Conservation (phyloP, 495 filamentous ascomycete genomes). For the Neurospora sp. region DNA sequence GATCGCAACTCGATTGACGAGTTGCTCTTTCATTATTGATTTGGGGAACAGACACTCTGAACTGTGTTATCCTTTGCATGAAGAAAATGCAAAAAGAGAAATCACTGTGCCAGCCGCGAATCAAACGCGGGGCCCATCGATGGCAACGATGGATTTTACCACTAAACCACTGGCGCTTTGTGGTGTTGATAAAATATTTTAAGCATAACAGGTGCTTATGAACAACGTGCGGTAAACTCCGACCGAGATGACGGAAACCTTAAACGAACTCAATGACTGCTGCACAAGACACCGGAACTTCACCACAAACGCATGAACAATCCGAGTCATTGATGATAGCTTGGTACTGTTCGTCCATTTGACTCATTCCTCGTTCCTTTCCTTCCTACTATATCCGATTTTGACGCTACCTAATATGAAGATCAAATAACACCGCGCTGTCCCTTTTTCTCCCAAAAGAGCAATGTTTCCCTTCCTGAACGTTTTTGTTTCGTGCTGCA, state of each 20-base stretch:
- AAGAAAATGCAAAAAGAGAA: no score
- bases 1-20: background rate
- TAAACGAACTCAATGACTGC: background rate
- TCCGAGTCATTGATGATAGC: background rate
- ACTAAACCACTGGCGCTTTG: background rate
- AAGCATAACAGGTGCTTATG: no score
- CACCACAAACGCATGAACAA: background rate
- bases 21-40: background rate
- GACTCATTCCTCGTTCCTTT: background rate
- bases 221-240: no score
- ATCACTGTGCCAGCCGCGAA: slow-evolving; percentile 34
- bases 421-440: background rate
- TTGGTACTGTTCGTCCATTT: background rate
- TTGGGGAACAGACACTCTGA: background rate
- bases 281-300: background rate
- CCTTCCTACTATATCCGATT: background rate
- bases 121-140: slow-evolving; percentile 44
- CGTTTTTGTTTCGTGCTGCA: background rate
- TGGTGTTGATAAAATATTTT: no score
- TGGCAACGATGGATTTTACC: slow-evolving; percentile 39
- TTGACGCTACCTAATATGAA: background rate
- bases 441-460: background rate
- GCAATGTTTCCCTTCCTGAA: background rate
- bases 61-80: background rate
- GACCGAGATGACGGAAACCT: no score